These are phyloP conservation scores for Alternaria ethzedia DNA, from an alignment of 2,329 filamentous ascomycete genomes.

Conservation along the genomic window DNA sequence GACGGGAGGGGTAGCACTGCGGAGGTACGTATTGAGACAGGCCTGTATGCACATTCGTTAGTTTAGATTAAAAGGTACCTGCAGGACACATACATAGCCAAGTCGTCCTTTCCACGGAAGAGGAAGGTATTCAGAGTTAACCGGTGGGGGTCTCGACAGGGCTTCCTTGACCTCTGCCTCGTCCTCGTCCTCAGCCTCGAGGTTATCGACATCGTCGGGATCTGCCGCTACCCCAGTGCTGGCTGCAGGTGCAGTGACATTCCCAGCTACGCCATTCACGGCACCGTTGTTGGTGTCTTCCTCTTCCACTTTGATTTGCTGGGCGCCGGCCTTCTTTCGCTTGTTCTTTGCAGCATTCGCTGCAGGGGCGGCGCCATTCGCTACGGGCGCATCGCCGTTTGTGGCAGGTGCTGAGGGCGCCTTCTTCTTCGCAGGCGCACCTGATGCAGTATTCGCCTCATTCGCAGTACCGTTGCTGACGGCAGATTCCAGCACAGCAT, in stretches of 20 bases:
- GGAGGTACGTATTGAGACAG: conserved; percentile 90
- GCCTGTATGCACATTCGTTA: conserved; percentile 60
- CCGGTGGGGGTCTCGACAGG: conserved; percentile 70
- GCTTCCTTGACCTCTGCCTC: conserved; percentile 66
- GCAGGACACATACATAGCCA: conserved; percentile 72
- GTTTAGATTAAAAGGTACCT: conserved; percentile 16
- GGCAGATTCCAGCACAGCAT: conserved; percentile 15
- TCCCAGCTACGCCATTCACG: conserved; percentile 17
- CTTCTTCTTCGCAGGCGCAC: conserved; percentile 25
- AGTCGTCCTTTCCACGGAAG: conserved; percentile 89
- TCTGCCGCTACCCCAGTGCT: conserved; percentile 41
- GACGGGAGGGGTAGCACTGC: conserved; percentile 79
- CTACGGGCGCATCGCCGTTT: conserved; percentile 17
- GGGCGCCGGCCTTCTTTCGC: conserved; percentile 28
- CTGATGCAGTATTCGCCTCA: conserved; percentile 17
- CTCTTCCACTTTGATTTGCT: conserved; percentile 37
- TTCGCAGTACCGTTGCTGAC: conserved; percentile 16
- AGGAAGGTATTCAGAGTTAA: conserved; percentile 83
- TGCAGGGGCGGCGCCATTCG: conserved; percentile 14
- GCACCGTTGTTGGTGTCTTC: conserved; percentile 13
- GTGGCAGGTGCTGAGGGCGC: conserved; percentile 14
- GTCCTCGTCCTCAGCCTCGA: conserved; percentile 57
- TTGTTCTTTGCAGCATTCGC: conserved; percentile 27
- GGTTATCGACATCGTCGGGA: conserved; percentile 55
- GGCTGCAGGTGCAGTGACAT: conserved; percentile 26